A percentile compares a stretch with the other conserved stretches of the same genome.
Conservation (phyloP, 2,329 filamentous ascomycete genomes). For the Penicillium sp. region DNA sequence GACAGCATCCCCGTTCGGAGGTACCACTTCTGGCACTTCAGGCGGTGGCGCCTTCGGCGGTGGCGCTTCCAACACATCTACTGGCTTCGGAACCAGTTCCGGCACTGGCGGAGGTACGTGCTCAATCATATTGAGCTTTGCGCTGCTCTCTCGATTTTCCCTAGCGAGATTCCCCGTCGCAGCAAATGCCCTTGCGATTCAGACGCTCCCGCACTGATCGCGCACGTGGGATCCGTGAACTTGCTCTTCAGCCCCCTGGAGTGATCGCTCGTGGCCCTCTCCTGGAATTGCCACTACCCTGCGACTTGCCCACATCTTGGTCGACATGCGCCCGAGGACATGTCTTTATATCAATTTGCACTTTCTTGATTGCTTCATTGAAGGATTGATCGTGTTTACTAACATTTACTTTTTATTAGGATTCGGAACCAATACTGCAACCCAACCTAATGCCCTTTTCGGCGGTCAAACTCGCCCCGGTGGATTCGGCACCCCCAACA, state of each 20-base stretch:
- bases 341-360: not conserved
- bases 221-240: not conserved
- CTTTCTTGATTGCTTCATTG: not conserved
- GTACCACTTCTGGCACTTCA: slow-evolving; percentile 28
- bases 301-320: not conserved
- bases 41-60: slow-evolving; percentile 35
- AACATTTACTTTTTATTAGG: slow-evolving; percentile 25
- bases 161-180: slow-evolving; percentile 9
- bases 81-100: slow-evolving; percentile 34
- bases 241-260: not conserved
- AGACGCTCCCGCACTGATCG: not conserved
- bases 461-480: slow-evolving; percentile 32
- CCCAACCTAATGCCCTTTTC: slow-evolving; percentile 36
- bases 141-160: slow-evolving; percentile 18
- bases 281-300: not conserved
- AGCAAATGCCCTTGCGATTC: slow-evolving; percentile 3
- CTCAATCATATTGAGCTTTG: slow-evolving; percentile 23
- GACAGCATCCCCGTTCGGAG: slow-evolving; percentile 38
- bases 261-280: not conserved
- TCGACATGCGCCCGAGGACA: not conserved
- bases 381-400: slow-evolving; percentile 13
- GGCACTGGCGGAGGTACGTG: slow-evolving; percentile 43
- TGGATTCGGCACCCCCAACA: slow-evolving; percentile 32
- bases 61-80: slow-evolving; percentile 27
- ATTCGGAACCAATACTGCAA: slow-evolving; percentile 33